Base-by-base conservation (phyloP, 768 basidiomycete species). In the Ramaria sp. region DNA sequence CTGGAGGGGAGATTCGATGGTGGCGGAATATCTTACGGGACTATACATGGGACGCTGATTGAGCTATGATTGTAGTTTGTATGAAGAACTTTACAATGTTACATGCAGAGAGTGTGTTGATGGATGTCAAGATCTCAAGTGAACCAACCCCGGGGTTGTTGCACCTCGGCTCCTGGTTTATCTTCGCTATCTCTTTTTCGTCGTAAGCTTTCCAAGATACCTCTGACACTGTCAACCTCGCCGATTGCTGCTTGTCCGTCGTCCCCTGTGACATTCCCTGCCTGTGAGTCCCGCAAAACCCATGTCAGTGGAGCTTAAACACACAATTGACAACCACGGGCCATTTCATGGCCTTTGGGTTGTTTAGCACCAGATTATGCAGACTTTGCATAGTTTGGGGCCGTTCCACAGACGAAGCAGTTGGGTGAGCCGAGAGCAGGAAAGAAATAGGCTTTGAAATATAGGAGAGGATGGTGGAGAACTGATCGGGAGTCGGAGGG, bases 321-420 rank as follows among this genome's bases (percentile, higher is more conserved):
- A 13, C 38, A 52, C 87, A 89, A 60, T 89, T 81, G 1, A 89
- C 87, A 0, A 89, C 83, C 44, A 89, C 75, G 0, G 87, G 87
- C 85, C 85, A 89, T 59, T 80, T 85, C 59, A 88, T 66, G 15
- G 77, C 78, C 13, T 71, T 72, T 0, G 81, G 83, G 55, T 81
- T 80, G 65, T 72, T 70, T 42, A 68, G 60, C 0, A 72, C 84
- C 9, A 86, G 71, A 27, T 73, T 67, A 2, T 69, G 69, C 8
- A 88, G 69, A 7, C 66, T 75, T 5, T 73, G 66, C 0, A 76
- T 60, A 25, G 66, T 75, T 6, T 77, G 70, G 0, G 73, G 67
- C 56, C 62, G 64, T 12, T 69, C 69, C 18, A 67, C 69, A 39
- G 70, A 67, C 15, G 70, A 50, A 1, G 63, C 56, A 0, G 77